Percentiles rank a stretch among this genome's conserved stretches.
phyloP scores from a whole-genome alignment of 2,329 filamentous ascomycete species.

The Pezicula carpinea region DNA sequence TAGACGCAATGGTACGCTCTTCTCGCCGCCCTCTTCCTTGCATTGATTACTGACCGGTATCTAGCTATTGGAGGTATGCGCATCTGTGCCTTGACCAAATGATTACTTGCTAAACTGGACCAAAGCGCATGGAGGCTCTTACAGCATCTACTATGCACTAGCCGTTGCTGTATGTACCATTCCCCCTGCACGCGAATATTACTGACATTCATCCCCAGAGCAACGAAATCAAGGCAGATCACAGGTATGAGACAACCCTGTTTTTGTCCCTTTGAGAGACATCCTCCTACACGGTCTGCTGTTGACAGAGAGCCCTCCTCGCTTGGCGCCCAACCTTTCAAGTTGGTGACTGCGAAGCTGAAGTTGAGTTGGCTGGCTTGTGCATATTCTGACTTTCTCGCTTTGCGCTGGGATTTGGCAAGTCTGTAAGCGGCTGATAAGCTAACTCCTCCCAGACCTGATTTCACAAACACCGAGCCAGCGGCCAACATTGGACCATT shows the following conservation, averaged over 20 bases:
- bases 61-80: conserved; percentile 55
- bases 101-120: background rate
- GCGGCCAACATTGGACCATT: conserved; percentile 87
- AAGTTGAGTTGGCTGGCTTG: too few relatives aligned
- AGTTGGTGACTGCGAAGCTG: background rate
- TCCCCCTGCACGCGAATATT: background rate
- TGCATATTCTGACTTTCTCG: too few relatives aligned
- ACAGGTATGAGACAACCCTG: conserved; percentile 45
- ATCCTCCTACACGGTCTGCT: background rate
- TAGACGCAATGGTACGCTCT: conserved; percentile 66
- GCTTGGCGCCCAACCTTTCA: background rate
- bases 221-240: conserved; percentile 78
- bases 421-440: background rate
- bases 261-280: background rate
- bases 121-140: conserved; percentile 79
- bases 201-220: conserved; percentile 36
- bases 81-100: background rate
- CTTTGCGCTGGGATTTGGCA: background rate
- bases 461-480: conserved; percentile 83
- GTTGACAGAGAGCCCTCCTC: conserved; percentile 1
- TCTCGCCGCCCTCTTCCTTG: conserved; percentile 13
- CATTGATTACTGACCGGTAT: background rate
- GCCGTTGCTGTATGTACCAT: conserved; percentile 58
- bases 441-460: conserved; percentile 39
- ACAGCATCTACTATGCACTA: conserved; percentile 92